phyloP scores from a whole-genome alignment of 2,329 filamentous ascomycete genomes.

The Myriangium duriaei region DNA sequence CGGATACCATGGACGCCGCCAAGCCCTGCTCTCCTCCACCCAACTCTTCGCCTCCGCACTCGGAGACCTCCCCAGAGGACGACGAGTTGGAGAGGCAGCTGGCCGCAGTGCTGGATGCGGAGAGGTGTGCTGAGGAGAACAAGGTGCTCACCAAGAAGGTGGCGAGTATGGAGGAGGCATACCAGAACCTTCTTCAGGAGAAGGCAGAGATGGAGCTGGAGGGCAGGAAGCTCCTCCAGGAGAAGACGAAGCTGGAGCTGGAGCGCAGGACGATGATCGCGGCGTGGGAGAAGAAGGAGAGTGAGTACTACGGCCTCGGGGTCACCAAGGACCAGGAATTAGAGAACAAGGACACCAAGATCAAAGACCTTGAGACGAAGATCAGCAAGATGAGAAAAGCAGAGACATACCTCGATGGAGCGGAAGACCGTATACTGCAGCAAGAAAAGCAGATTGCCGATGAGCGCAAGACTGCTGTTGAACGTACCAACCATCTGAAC shows the following conservation, averaged over 20 bases:
- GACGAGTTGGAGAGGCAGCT: too few relatives aligned
- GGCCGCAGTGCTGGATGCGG: too few relatives aligned
- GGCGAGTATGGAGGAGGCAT: slow-evolving; percentile 1
- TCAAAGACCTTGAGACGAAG: neutral
- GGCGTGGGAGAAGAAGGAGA: neutral
- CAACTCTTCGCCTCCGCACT: too few relatives aligned
- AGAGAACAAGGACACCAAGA: too few relatives aligned
- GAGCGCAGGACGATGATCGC: neutral
- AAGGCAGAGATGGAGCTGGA: slow-evolving; percentile 1
- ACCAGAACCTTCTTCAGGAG: neutral
- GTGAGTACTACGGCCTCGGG: neutral
- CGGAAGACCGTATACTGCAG: too few relatives aligned
- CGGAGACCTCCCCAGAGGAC: too few relatives aligned
- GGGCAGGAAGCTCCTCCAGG: neutral
- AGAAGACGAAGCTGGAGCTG: slow-evolving; percentile 3
- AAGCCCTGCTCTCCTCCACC: too few relatives aligned
- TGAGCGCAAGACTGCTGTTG: neutral
- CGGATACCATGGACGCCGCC: too few relatives aligned
- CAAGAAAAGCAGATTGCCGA: too few relatives aligned
- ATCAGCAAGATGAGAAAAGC: neutral
- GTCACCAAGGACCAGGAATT: too few relatives aligned
- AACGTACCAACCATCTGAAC: neutral
- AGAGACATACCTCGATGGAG: neutral
- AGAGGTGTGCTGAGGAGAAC: neutral
- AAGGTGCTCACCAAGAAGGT: neutral